Base-by-base conservation (phyloP, 805 yeast genomes). In the Suhomyces xylopsoci region DNA sequence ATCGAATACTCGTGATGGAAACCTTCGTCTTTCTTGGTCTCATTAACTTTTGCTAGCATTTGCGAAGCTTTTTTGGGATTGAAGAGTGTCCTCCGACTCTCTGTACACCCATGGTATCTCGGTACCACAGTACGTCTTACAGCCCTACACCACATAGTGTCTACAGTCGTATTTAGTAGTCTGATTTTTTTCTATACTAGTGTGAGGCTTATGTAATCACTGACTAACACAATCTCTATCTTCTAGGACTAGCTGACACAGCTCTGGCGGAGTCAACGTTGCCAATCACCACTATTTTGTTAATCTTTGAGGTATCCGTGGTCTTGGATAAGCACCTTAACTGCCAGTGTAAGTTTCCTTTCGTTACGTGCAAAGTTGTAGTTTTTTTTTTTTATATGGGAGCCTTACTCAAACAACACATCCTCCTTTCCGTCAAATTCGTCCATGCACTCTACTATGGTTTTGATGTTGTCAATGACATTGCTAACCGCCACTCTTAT, bases 401-500 rank as follows among this genome's bases (percentile, higher is more conserved):
- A 10, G n/a, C 34, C 6, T 9, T 38, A 38, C 50, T 52, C 41
- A 50, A 67, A 69, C 7, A 63, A n/a, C 2, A 54, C 54, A 20
- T 58, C 62, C 55, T 68, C 55, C 54, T 66, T 59, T 3, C 72
- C 79, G 53, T 78, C 84, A 65, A 87, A 83, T 64, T 83, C 87
- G 52, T 89, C 96, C 58, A 90, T 73, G 51, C 96, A 85, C 71
- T 91, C 97, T 1, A 90, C 73, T 2, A 88, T 80, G 0, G 94
- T 84, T 62, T 86, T 86, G 51, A 90, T 66, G 56, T 85, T 85
- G 63, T 90, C 97, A 51, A 92, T 74, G 15, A 88, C 80, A 57
- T 86, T 87, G 67, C 90, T 90, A 17, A 88, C 89, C 7, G 96
- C 96, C 5, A 90, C 96, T 55, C 97, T 74, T 49, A 91, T 78